Evolutionary conservation across 192 early-diverging fungal species (phyloP).

Genomic region (Backusella australiensis): DNA sequence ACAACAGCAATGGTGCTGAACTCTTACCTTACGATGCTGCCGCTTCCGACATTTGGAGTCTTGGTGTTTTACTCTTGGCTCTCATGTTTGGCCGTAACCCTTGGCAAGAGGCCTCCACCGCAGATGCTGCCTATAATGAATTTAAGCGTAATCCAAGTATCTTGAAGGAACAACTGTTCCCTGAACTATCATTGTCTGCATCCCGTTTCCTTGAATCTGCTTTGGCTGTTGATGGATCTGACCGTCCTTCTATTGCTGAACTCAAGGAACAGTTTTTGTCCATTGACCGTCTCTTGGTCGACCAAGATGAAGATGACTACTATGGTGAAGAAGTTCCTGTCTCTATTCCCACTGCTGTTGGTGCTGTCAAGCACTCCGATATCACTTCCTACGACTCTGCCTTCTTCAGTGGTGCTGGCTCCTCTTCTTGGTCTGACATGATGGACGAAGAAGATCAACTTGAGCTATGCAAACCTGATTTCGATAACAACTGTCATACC

Average conservation of each 20-base stretch:
- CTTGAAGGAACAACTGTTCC: conserved; percentile 52
- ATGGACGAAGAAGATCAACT: conserved; percentile 30
- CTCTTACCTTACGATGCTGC: conserved; percentile 51
- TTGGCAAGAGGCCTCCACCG: conserved; percentile 59
- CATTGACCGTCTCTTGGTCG: conserved; percentile 12
- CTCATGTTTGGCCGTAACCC: conserved; percentile 80
- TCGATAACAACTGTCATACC: not conserved
- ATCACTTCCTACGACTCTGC: conserved; percentile 32
- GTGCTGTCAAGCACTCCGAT: not conserved
- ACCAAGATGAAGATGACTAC: conserved; percentile 12
- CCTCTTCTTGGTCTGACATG: conserved; percentile 36
- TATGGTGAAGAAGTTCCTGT: conserved; percentile 9
- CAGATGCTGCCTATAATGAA: conserved; percentile 51
- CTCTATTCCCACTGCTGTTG: conserved; percentile 25
- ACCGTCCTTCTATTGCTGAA: conserved; percentile 39
- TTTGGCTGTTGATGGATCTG: conserved; percentile 44
- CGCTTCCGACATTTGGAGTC: conserved; percentile 74
- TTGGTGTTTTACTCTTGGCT: conserved; percentile 77
- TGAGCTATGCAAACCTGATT: not conserved
- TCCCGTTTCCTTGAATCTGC: conserved; percentile 43
- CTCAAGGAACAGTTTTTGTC: conserved; percentile 25
- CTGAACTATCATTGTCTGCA: conserved; percentile 38
- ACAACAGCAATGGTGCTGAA: conserved; percentile 8
- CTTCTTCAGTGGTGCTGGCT: conserved; percentile 21
- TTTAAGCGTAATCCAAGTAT: conserved; percentile 47